These are phyloP conservation scores for Stagonosporopsis cucurbitacearum DNA, from an alignment of 2,329 filamentous ascomycete genomes.

Conservation along the genomic window DNA sequence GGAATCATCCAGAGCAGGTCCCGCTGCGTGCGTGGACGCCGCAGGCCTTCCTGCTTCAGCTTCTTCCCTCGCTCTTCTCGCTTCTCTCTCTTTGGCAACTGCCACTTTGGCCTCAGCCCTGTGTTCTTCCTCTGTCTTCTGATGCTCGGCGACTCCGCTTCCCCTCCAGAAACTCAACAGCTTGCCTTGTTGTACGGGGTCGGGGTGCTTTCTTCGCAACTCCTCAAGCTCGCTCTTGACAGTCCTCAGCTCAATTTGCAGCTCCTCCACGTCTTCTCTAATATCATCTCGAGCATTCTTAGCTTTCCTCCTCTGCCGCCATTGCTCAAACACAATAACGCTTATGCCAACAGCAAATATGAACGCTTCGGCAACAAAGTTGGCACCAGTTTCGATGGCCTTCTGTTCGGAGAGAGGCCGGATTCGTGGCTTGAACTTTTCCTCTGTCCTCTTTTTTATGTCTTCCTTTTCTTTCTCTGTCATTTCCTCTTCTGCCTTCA, in stretches of 20 bases:
- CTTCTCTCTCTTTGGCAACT: slow-evolving; percentile 15
- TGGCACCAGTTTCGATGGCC: slow-evolving; percentile 72
- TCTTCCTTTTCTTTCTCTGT: slow-evolving; percentile 56
- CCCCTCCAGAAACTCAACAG: slow-evolving; percentile 42
- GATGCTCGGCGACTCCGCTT: slow-evolving; percentile 25
- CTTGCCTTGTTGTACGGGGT: slow-evolving; percentile 32
- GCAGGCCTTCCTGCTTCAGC: slow-evolving; percentile 7
- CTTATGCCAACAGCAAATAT: slow-evolving; percentile 69
- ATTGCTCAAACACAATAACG: slow-evolving; percentile 68
- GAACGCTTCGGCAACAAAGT: slow-evolving; percentile 72
- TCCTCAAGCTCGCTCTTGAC: slow-evolving; percentile 51
- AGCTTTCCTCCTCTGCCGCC: slow-evolving; percentile 67
- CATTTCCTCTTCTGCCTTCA: slow-evolving; percentile 62
- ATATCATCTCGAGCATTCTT: slow-evolving; percentile 66
- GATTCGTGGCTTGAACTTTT: slow-evolving; percentile 59
- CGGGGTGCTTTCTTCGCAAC: slow-evolving; percentile 45
- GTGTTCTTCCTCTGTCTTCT: slow-evolving; percentile 27
- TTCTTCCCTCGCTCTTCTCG: slow-evolving; percentile 14
- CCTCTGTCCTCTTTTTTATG: slow-evolving; percentile 52
- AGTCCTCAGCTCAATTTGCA: slow-evolving; percentile 57
- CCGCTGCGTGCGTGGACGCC: neutral
- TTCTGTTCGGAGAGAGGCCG: slow-evolving; percentile 70
- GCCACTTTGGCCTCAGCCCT: slow-evolving; percentile 14
- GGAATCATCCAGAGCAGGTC: neutral
- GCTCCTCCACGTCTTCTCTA: slow-evolving; percentile 62